These are phyloP conservation scores for Coemansia sp. DNA, from an alignment of 192 early-diverging fungal genomes.

Conservation along the genomic window DNA sequence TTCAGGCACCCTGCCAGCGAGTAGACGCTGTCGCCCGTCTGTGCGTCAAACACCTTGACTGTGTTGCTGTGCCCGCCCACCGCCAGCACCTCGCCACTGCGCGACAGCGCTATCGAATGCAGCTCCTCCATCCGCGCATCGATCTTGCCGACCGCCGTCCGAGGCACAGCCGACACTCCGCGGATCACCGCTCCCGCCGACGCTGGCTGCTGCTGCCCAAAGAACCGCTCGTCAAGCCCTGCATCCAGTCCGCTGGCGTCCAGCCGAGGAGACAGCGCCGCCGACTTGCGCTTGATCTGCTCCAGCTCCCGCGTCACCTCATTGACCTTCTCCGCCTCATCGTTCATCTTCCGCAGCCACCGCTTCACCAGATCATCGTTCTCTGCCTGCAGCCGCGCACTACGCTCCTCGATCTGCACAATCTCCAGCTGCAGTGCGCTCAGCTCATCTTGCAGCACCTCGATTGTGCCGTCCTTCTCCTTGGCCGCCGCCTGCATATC, in stretches of 20 bases:
- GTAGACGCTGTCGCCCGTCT: constrained; percentile 61
- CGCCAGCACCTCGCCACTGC: constrained; percentile 68
- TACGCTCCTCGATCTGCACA: constrained; percentile 67
- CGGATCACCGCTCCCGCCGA: constrained; percentile 15
- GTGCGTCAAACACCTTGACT: constrained; percentile 75
- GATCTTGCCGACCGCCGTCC: constrained; percentile 41
- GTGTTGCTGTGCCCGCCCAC: constrained; percentile 82
- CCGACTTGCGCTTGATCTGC: constrained; percentile 58
- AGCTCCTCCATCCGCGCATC: constrained; percentile 65
- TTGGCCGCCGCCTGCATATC: constrained; percentile 56
- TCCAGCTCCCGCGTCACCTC: constrained; percentile 89
- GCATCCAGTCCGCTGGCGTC: neutral
- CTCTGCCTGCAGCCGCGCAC: constrained; percentile 72
- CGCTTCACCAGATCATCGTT: constrained; percentile 85
- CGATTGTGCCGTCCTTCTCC: constrained; percentile 93
- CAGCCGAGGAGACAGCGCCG: constrained; percentile 37
- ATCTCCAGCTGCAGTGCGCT: constrained; percentile 88
- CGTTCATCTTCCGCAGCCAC: constrained; percentile 89
- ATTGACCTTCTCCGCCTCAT: constrained; percentile 90
- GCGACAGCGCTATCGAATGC: constrained; percentile 73
- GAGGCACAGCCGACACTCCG: constrained; percentile 42
- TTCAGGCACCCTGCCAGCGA: constrained; percentile 82
- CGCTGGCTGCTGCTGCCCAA: constrained; percentile 16
- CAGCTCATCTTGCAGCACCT: constrained; percentile 92
- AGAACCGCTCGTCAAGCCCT: constrained; percentile 39